A percentile compares a stretch with the other conserved stretches of the same genome.
These are phyloP conservation scores for Dentipellis sp. DNA, from an alignment of 768 basidiomycete species.

Conservation along the genomic window DNA sequence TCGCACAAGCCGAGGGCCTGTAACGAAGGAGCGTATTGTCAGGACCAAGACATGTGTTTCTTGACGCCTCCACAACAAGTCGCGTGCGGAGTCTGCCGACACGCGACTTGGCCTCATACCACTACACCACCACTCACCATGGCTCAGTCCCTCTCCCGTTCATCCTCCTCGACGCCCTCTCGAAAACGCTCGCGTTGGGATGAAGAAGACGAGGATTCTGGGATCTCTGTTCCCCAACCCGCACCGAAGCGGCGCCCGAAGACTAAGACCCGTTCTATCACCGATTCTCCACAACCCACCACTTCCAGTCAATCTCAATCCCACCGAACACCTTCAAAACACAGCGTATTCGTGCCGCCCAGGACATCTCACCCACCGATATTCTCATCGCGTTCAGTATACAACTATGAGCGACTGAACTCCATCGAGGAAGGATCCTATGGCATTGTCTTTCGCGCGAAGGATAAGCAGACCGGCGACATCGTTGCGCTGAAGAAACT, in stretches of 20 bases:
- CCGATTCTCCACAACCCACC: slow-evolving; percentile 12
- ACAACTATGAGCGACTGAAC: slow-evolving; percentile 88
- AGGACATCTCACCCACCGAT: slow-evolving; percentile 73
- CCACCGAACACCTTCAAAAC: slow-evolving; percentile 14
- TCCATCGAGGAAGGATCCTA: slow-evolving; percentile 99
- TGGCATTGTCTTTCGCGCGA: slow-evolving; percentile 93
- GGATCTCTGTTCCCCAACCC: slow-evolving; percentile 27
- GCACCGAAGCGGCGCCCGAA: slow-evolving; percentile 50
- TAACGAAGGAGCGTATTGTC: not conserved
- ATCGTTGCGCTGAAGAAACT: slow-evolving; percentile 97
- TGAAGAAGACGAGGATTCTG: slow-evolving; percentile 34
- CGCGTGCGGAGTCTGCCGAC: not conserved
- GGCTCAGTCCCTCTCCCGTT: not conserved
- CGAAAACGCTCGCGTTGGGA: slow-evolving; percentile 77
- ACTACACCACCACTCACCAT: not conserved
- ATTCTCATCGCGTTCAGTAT: slow-evolving; percentile 84
- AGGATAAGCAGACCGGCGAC: slow-evolving; percentile 89
- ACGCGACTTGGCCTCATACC: not conserved
- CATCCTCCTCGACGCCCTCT: slow-evolving; percentile 42
- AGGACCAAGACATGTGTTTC: not conserved
- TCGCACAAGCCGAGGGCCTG: not conserved
- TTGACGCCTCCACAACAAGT: not conserved
- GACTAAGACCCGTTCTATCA: slow-evolving; percentile 23
- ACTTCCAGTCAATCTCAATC: slow-evolving; percentile 8
- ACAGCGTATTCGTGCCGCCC: slow-evolving; percentile 69